Evolutionary conservation across 495 filamentous ascomycete genomes (phyloP).

Genomic region (Podospora pseudopauciseta): DNA sequence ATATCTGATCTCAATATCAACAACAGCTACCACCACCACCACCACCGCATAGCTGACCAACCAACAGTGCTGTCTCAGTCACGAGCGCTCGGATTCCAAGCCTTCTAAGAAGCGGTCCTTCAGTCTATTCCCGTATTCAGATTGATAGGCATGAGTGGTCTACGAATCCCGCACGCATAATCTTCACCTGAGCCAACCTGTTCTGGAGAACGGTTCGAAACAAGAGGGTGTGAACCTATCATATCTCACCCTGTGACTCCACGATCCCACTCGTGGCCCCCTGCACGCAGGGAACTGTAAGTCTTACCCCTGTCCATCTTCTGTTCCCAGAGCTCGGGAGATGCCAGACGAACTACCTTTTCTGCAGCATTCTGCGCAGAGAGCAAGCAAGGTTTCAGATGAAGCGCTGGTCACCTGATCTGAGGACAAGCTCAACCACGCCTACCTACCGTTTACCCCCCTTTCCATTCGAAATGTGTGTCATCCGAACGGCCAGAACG

Average conservation of each 20-base stretch:
- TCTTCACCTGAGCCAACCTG: not conserved
- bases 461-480: not conserved
- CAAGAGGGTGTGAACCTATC: constrained; percentile 10
- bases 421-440: not conserved
- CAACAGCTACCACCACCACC: not conserved
- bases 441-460: not conserved
- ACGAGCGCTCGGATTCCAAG: not conserved
- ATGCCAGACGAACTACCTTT: not conserved
- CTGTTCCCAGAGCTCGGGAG: not conserved
- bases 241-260: not conserved
- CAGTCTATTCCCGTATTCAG: not conserved
- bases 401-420: not conserved
- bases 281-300: not conserved
- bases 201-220: not conserved
- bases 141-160: not conserved
- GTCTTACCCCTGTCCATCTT: not conserved
- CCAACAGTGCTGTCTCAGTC: not conserved
- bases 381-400: not conserved
- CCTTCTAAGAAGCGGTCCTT: not conserved
- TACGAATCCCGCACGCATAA: not conserved
- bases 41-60: not conserved
- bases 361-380: not conserved
- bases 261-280: not conserved
- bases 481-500: not conserved
- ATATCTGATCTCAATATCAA: not conserved